These are phyloP conservation scores for Termitomyces bulborhizus DNA, from an alignment of 768 basidiomycete genomes.

Conservation along the genomic window DNA sequence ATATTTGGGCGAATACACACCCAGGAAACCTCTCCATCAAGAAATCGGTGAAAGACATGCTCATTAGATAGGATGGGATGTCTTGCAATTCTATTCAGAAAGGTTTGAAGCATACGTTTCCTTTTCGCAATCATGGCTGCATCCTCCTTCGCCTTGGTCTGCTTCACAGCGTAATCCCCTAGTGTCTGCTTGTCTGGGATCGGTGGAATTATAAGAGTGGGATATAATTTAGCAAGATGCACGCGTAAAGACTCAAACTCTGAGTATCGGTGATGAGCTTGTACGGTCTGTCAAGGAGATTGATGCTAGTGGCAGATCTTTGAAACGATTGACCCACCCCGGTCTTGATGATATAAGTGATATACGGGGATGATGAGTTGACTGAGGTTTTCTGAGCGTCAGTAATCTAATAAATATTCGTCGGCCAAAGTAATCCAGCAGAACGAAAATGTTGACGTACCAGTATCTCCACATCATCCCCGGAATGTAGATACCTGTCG, in stretches of 20 bases:
- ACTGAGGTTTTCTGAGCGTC: conserved; percentile 94
- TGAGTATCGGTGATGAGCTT: conserved; percentile 89
- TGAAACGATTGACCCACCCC: conserved; percentile 47
- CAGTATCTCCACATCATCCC: conserved; percentile 75
- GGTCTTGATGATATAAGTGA: conserved; percentile 87
- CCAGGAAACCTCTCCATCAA: conserved; percentile 97
- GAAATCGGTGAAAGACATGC: conserved; percentile 92
- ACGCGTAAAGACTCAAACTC: conserved; percentile 93
- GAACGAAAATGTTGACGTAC: conserved; percentile 34
- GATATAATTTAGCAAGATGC: conserved; percentile 82
- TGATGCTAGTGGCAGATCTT: conserved; percentile 1
- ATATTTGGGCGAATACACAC: conserved; percentile 32
- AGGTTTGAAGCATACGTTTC: conserved; percentile 93
- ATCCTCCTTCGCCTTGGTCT: conserved; percentile 95
- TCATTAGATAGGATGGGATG: conserved; percentile 97
- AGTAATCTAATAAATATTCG: conserved; percentile 53
- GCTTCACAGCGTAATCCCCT: conserved; percentile 95
- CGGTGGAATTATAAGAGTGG: conserved; percentile 94
- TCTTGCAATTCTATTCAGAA: conserved; percentile 81
- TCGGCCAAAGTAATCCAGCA: background rate
- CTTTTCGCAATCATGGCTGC: conserved; percentile 84
- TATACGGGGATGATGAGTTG: conserved; percentile 86
- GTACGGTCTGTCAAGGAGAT: conserved; percentile 49
- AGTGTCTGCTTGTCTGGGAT: conserved; percentile 96
- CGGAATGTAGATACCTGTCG: conserved; percentile 74